These are phyloP conservation scores for Kwoniella botswanensis DNA, from an alignment of 768 basidiomycete genomes.

Conservation along the genomic window DNA sequence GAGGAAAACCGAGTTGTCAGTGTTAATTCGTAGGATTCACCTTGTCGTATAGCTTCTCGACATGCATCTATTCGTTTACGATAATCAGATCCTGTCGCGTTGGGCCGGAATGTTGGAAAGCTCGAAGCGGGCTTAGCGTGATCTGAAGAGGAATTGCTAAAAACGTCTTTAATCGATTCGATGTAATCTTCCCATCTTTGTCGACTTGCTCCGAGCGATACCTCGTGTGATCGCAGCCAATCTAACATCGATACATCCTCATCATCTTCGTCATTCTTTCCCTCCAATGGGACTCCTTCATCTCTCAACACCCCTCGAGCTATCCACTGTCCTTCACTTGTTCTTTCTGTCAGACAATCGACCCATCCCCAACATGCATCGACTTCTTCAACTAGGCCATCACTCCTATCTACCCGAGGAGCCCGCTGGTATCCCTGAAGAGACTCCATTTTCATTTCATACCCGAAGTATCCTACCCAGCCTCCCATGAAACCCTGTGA, in stretches of 20 bases:
- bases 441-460: conserved; percentile 59
- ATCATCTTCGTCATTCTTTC: neutral
- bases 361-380: conserved; percentile 57
- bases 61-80: conserved; percentile 71
- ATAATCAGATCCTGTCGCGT: conserved; percentile 61
- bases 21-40: conserved; percentile 93
- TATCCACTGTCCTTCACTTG: conserved; percentile 47
- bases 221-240: conserved; percentile 38
- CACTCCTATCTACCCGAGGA: neutral
- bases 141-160: neutral
- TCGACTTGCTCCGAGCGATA: conserved; percentile 23
- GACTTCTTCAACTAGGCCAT: conserved; percentile 17
- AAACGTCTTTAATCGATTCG: neutral
- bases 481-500: conserved; percentile 50
- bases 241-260: conserved; percentile 28
- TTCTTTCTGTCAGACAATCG: conserved; percentile 42
- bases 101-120: conserved; percentile 45
- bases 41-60: conserved; percentile 75
- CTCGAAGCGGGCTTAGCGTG: conserved; percentile 7
- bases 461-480: conserved; percentile 59
- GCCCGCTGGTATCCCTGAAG: conserved; percentile 48
- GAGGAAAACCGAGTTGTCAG: conserved; percentile 65
- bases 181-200: conserved; percentile 26
- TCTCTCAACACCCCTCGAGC: conserved; percentile 38
- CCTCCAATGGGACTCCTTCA: neutral